Base-by-base conservation (phyloP, 2,329 filamentous ascomycete species). In the Talaromyces sp. region DNA sequence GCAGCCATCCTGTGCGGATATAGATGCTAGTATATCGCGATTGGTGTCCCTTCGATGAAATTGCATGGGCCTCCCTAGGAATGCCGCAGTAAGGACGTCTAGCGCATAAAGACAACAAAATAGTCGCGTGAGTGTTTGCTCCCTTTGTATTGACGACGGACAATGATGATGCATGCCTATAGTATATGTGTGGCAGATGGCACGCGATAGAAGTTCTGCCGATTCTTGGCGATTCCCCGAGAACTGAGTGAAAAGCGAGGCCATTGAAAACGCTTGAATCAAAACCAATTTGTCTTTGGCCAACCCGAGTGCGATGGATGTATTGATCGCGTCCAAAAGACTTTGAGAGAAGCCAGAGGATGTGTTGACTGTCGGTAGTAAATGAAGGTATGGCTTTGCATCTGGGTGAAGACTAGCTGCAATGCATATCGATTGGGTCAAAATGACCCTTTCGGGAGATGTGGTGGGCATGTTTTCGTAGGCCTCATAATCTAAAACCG, bases 161-260 rank as follows among this genome's bases (percentile, higher is more conserved):
- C 16, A 46, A 4, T 33, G 43, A 8, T 46, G 43, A 13, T 46
- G 43, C 19, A 46, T 10, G 43, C 43, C 43, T 24, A 46, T 16
- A 13, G 43, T 46, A 46, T 46, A 33, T n/a, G 43, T 33, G 27
- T 46, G 43, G n/a, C 43, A 46, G 16, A 46, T 46, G 6, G 43
- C 43, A 5, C 43, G 43, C 35, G 32, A 46, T n/a, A 46, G 24
- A 17, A 46, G 43, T 11, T 46, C 43, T 2, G 43, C 43, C 22
- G 43, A 46, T 22, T 46, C 43, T 36, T 46, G 43, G 35, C 43
- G 30, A 27, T 46, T 22, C 16, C 43, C 43, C 6, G 43, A 46
- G 19, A 46, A 46, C 6, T 46, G 43, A 5, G 43, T 46, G 19
- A 46, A 46, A 7, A 46, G 8, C 13, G 43, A 46, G 16, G 43